These are phyloP conservation scores for Mortierella sp. DNA, from an alignment of 371 early-diverging fungal species.

Conservation along the genomic window DNA sequence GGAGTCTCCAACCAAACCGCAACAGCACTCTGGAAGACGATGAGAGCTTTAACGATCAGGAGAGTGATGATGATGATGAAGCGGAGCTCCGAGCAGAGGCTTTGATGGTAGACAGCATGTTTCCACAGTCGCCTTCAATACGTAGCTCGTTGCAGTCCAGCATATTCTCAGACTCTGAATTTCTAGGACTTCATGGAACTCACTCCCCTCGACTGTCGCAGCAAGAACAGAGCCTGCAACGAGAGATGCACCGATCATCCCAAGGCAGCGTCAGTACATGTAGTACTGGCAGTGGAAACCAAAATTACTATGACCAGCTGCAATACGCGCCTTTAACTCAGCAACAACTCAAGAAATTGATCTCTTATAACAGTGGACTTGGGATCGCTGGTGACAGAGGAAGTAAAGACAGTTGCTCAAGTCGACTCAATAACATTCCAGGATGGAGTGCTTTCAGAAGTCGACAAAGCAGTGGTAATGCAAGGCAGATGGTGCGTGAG, in stretches of 20 bases:
- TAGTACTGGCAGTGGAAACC: not conserved
- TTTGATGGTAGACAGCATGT: slow-evolving; percentile 32
- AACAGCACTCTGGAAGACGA: slow-evolving; percentile 4
- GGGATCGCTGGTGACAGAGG: not conserved
- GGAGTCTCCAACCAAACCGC: slow-evolving; percentile 6
- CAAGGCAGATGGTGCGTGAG: slow-evolving; percentile 22
- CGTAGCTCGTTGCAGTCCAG: not conserved
- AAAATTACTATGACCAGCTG: not conserved
- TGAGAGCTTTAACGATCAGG: slow-evolving; percentile 29
- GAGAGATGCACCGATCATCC: not conserved
- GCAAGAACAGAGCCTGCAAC: not conserved
- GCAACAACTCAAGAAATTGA: slow-evolving; percentile 14
- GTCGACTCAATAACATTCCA: slow-evolving; percentile 25
- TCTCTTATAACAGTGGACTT: slow-evolving; percentile 12
- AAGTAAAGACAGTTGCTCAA: slow-evolving; percentile 11
- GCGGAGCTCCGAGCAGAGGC: slow-evolving; percentile 49
- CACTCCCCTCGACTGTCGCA: not conserved
- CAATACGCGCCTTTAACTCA: not conserved
- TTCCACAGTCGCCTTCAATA: slow-evolving; percentile 17
- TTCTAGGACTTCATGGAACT: not conserved
- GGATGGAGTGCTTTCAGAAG: slow-evolving; percentile 32
- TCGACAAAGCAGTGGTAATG: slow-evolving; percentile 27
- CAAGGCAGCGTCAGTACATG: not conserved
- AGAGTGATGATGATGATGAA: slow-evolving; percentile 47
- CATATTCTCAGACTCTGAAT: slow-evolving; percentile 1